Evolutionary conservation across 23 red algal genomes (phyloP), one percentile per base, ranked within the genome.

Genomic region (Chondrus crispus): DNA sequence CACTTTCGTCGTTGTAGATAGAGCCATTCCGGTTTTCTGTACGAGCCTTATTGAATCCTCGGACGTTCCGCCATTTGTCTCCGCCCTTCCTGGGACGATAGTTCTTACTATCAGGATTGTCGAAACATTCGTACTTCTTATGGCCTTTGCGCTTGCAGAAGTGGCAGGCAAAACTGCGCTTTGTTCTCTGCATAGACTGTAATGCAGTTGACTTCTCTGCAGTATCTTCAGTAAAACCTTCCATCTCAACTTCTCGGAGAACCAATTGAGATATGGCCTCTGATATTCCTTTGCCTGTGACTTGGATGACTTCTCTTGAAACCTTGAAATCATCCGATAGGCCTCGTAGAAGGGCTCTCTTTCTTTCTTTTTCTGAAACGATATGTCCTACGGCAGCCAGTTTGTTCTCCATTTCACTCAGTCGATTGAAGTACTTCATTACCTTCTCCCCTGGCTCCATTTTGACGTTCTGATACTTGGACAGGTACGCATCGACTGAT

Each of bases 71-170:
- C 7, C 58, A 5, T 8, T 32, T 32, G 58, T 32, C 14, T 30
- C 58, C 58, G 2, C n/a, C n/a, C n/a, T n/a, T n/a, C n/a, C n/a
- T n/a, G n/a, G n/a, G n/a, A 8, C 39, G 72, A n/a, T 78, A 78
- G 44, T 49, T 78, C 37, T 78, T 78, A 26, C 72, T 78, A 18
- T 78, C 72, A 78, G 72, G 42, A 48, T 78, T 78, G 2, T 44
- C 72, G 33, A 29, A 78, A 49, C 39, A 10, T 33, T 78, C 53
- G 3, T 51, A 11, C 72, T 78, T 78, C 72, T 78, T 78, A 28
- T 78, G n/a, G n/a, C n/a, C n/a, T n/a, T n/a, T n/a, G n/a, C n/a
- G n/a, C n/a, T n/a, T n/a, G n/a, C n/a, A n/a, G n/a, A n/a, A n/a
- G n/a, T n/a, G n/a, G n/a, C n/a, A n/a, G 35, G 24, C 58, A 64